phyloP scores from a whole-genome alignment of 2,329 filamentous ascomycete species.

The Curvularia sp. region DNA sequence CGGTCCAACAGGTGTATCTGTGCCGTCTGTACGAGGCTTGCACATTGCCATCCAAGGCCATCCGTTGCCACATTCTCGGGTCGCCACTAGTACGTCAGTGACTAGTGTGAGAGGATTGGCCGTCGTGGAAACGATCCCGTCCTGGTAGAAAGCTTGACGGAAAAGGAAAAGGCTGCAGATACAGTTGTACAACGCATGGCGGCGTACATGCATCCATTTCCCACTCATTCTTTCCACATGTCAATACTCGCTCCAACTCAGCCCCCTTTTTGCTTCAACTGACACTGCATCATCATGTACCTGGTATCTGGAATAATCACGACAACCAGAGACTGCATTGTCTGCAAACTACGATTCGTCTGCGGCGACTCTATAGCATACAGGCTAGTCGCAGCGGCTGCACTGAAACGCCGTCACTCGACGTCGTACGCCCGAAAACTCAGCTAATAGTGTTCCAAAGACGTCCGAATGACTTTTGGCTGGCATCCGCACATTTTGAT shows the following conservation, averaged over 20 bases:
- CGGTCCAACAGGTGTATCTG: slow-evolving; percentile 34
- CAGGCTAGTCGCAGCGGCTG: not conserved
- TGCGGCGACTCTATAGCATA: not conserved
- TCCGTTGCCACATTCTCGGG: slow-evolving; percentile 13
- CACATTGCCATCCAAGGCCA: slow-evolving; percentile 25
- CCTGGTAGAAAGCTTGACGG: slow-evolving; percentile 18
- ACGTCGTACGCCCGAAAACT: not conserved
- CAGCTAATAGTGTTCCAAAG: not conserved
- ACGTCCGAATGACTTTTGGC: not conserved
- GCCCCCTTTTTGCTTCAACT: not conserved
- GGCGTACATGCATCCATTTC: slow-evolving; percentile 14
- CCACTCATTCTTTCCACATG: slow-evolving; percentile 12
- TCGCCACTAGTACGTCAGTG: slow-evolving; percentile 2
- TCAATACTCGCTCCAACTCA: slow-evolving; percentile 1
- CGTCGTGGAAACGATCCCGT: slow-evolving; percentile 9
- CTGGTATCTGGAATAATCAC: slow-evolving; percentile 12
- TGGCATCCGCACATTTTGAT: not conserved
- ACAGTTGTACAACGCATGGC: slow-evolving; percentile 19
- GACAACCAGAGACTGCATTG: not conserved
- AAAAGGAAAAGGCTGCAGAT: slow-evolving; percentile 18
- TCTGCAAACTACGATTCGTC: not conserved
- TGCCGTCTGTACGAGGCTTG: slow-evolving; percentile 31
- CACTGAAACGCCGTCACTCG: not conserved
- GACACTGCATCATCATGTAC: slow-evolving; percentile 12
- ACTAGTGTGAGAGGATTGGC: slow-evolving; percentile 2